A percentile compares a stretch with the other conserved stretches of the same genome.
phyloP scores from a whole-genome alignment of 2,329 filamentous ascomycete genomes.

The Helicocarpus griseus region DNA sequence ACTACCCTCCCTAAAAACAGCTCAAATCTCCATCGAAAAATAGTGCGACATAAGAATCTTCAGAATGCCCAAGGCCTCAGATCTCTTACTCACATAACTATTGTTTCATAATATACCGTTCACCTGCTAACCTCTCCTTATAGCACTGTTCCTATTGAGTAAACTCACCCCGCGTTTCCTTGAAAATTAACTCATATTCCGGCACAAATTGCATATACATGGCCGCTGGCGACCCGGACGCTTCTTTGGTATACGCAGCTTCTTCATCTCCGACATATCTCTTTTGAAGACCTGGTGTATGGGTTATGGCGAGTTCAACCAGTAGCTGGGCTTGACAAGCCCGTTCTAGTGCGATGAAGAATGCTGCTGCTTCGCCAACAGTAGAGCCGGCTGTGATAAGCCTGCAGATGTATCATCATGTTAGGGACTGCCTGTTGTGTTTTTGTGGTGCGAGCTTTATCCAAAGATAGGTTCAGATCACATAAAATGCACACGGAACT shows the following conservation, averaged over 20 bases:
- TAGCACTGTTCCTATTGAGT: not conserved
- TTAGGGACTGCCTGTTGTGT: not conserved
- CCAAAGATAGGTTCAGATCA: not conserved
- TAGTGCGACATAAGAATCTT: too few species aligned
- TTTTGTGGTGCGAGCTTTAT: not conserved
- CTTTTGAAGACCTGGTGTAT: constrained; percentile 37
- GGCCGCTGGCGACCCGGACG: constrained; percentile 33
- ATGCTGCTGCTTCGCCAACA: constrained; percentile 63
- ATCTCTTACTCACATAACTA: not conserved
- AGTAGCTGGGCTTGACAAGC: constrained; percentile 58
- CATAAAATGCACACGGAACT: not conserved
- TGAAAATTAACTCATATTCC: constrained; percentile 35
- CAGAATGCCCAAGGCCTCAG: not conserved
- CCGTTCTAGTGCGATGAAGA: constrained; percentile 59
- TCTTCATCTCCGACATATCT: constrained; percentile 45
- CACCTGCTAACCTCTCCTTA: not conserved
- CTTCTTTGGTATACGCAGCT: constrained; percentile 24
- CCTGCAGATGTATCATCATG: not conserved
- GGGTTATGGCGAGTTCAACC: constrained; percentile 56
- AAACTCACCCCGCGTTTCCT: constrained; percentile 2
- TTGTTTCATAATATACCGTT: not conserved
- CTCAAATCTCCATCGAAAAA: too few species aligned
- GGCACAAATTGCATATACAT: constrained; percentile 45
- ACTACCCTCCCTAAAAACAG: too few species aligned
- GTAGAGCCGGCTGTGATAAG: constrained; percentile 60